Base-by-base conservation (phyloP, 169 alveolate species). In the Plasmodium blacklocki region DNA sequence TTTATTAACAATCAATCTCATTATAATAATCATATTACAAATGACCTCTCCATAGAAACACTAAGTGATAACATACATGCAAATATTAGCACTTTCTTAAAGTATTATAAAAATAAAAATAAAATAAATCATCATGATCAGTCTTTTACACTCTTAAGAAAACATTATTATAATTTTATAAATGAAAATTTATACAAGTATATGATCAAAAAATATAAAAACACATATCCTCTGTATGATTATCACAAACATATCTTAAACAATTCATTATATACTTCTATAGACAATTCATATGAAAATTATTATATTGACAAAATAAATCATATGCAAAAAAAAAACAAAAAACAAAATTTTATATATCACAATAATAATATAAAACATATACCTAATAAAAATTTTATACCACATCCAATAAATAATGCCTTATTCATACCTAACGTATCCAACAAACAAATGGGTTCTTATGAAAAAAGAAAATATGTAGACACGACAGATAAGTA, bases 81-180 rank as follows among this genome's bases (percentile, higher is more conserved):
- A 12, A 76, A 76, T 64, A 76, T 76, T 26, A 76, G 89, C 70
- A 76, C 63, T 19, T 21, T 76, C 15, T 26, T 76, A 70, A 49
- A 39, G 5, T 68, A 76, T 23, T 76, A 76, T 15, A 60, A 68
- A 19, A 59, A 76, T 1, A 76, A 76, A 50, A 15, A 76, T 12
- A 21, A 64, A 18, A 2, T 18, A 6, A 21, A 66, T 64, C 6
- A 5, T 7, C 12, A 39, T 49, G 19, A n/a, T 0, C 76, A 76
- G 2, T 26, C 64, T 1, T 49, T 62, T 14, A 26, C 78, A 19
- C 49, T 29, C n/a, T 58, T 47, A 19, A 76, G 45, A 76, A 64
- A 15, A 29, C 2, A 32, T 32, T 32, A 32, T 52, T 23, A 49
- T 29, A 76, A 50, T 14, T 76, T 49, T 63, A 15, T 76, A 2